Percentiles rank a stretch among this genome's conserved stretches.
These are phyloP conservation scores for Volvariella surrecta DNA, from an alignment of 1,284 basidiomycete species.

Conservation along the genomic window DNA sequence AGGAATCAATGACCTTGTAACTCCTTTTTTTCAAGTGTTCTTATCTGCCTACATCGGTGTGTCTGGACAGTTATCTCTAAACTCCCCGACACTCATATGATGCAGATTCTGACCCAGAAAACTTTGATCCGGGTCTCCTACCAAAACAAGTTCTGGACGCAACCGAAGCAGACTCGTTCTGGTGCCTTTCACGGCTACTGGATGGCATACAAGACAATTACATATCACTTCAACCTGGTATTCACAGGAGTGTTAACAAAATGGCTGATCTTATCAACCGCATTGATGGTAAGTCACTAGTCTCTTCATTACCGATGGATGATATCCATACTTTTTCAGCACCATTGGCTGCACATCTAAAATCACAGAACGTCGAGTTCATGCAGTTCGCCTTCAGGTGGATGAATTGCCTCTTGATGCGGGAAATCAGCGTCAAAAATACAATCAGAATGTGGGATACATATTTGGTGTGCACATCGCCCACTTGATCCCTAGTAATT, in stretches of 20 bases:
- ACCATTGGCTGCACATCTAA: conserved; percentile 76
- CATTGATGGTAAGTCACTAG: conserved; percentile 71
- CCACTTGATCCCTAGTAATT: conserved; percentile 1
- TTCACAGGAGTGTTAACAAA: conserved; percentile 82
- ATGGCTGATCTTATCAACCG: conserved; percentile 90
- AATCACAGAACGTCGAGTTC: conserved; percentile 89
- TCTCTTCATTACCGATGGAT: too few species aligned
- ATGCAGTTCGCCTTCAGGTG: conserved; percentile 98
- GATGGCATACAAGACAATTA: conserved; percentile 98
- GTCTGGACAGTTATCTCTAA: conserved; percentile 13
- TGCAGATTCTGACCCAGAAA: conserved; percentile 79
- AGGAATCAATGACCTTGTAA: conserved; percentile 95
- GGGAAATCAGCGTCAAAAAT: conserved; percentile 90
- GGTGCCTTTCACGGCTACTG: conserved; percentile 89
- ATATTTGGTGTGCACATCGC: conserved; percentile 65
- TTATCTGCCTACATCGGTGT: conserved; percentile 84
- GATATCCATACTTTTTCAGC: too few species aligned
- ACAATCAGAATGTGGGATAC: conserved; percentile 99
- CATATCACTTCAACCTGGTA: conserved; percentile 90
- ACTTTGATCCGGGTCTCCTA: conserved; percentile 75
- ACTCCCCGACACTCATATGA: conserved; percentile 8
- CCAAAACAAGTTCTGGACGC: conserved; percentile 67
- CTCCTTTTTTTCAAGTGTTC: conserved; percentile 93
- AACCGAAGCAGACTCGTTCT: conserved; percentile 92
- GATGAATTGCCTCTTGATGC: conserved; percentile 98